phyloP scores from a whole-genome alignment of 73 alveolate species.

The Tetrahymena elliotti region DNA sequence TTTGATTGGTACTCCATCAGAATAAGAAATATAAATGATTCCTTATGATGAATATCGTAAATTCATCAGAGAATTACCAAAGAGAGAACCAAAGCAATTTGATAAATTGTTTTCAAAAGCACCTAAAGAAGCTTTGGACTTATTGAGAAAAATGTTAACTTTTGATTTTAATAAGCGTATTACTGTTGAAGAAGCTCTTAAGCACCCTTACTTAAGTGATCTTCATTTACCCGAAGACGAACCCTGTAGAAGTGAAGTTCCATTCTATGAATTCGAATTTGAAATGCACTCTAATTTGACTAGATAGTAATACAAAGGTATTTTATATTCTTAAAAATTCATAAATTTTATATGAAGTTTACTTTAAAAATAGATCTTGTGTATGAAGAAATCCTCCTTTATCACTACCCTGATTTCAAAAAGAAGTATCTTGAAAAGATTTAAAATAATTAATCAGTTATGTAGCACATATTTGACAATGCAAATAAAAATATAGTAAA shows the following conservation, averaged over 20 bases:
- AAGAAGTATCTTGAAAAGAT: conserved; percentile 53
- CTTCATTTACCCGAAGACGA: conserved; percentile 69
- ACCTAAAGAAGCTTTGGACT: conserved; percentile 60
- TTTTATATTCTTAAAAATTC: too few relatives aligned
- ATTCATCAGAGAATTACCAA: conserved; percentile 34
- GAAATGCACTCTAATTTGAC: conserved; percentile 47
- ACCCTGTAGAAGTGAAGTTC: conserved; percentile 47
- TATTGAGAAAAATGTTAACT: conserved; percentile 55
- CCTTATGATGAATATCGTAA: conserved; percentile 38
- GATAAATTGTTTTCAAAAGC: conserved; percentile 45
- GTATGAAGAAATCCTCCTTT: conserved; percentile 58
- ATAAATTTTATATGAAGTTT: too few relatives aligned
- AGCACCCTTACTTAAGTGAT: conserved; percentile 79
- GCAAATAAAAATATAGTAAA: not conserved
- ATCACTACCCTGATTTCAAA: conserved; percentile 37
- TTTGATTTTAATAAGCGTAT: conserved; percentile 82
- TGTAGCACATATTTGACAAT: conserved; percentile 28
- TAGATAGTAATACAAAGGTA: conserved; percentile 44
- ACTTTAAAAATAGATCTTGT: conserved; percentile 11
- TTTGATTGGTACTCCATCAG: conserved; percentile 79
- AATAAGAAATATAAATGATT: conserved; percentile 44
- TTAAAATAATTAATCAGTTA: conserved; percentile 13
- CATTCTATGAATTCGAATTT: conserved; percentile 53
- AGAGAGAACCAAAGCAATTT: conserved; percentile 52
- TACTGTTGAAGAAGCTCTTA: conserved; percentile 79